Percentiles rank a stretch among this genome's conserved stretches.
Evolutionary conservation across 2,329 filamentous ascomycete genomes (phyloP).

Genomic region (Berkeleyomyces basicola): DNA sequence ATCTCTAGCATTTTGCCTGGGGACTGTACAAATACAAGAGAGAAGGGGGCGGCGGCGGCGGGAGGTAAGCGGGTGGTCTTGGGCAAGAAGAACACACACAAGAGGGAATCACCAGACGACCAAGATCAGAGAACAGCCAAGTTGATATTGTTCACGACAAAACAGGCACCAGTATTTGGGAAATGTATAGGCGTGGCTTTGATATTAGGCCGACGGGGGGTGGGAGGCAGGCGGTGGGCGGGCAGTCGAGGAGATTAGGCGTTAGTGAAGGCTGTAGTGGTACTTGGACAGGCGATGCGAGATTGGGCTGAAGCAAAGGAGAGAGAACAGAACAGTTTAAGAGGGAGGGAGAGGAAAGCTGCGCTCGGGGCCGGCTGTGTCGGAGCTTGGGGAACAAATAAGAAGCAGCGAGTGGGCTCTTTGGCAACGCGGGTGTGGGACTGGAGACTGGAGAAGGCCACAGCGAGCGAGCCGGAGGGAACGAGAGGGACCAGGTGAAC

Average conservation of each 20-base stretch:
- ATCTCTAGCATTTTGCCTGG: constrained; percentile 12
- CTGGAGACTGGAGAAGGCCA: not conserved
- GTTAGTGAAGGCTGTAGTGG: not conserved
- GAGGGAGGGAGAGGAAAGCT: not conserved
- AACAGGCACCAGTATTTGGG: not conserved
- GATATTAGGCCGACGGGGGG: not conserved
- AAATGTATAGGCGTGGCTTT: not conserved
- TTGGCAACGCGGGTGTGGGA: not conserved
- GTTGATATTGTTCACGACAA: not conserved
- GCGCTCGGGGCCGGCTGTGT: not conserved
- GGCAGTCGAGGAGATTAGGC: not conserved
- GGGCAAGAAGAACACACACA: not conserved
- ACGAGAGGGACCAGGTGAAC: not conserved
- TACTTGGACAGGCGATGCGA: not conserved
- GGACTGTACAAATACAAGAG: not conserved
- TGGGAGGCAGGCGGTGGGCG: not conserved
- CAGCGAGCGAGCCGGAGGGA: not conserved
- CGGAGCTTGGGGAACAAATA: constrained; percentile 2
- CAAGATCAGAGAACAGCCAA: not conserved
- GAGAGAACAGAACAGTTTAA: not conserved
- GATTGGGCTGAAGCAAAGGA: not conserved
- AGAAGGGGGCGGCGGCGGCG: not conserved
- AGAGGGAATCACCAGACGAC: not conserved
- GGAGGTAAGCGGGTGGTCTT: not conserved
- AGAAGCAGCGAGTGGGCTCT: not conserved